Conservation (phyloP, 2,329 filamentous ascomycete genomes). For the Coleophoma crateriformis region DNA sequence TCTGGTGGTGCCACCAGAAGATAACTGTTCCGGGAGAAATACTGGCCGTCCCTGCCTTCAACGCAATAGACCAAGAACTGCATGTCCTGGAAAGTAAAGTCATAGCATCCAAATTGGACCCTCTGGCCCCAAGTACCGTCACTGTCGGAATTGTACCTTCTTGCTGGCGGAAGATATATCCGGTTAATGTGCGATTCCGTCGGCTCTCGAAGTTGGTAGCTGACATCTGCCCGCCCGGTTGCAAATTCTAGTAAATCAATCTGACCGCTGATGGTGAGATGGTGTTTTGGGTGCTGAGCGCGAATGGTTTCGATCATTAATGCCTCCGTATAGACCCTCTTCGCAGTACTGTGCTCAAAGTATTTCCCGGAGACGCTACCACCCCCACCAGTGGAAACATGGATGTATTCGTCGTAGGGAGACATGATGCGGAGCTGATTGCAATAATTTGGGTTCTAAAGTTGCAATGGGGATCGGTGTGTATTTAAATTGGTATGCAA, state of each 20-base stretch:
- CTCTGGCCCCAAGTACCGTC: constrained; percentile 13
- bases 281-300: constrained; percentile 15
- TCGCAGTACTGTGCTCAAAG: constrained; percentile 13
- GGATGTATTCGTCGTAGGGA: constrained; percentile 16
- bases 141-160: constrained; percentile 18
- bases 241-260: constrained; percentile 18
- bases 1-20: constrained; percentile 10
- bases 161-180: constrained; percentile 15
- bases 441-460: background rate
- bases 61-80: constrained; percentile 18
- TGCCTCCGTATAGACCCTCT: constrained; percentile 15
- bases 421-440: constrained; percentile 4
- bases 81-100: constrained; percentile 15
- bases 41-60: constrained; percentile 12
- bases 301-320: constrained; percentile 14
- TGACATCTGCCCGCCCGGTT: constrained; percentile 11
- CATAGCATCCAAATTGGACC: constrained; percentile 16
- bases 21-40: constrained; percentile 10
- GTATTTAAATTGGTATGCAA: background rate
- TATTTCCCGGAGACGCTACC: constrained; percentile 9
- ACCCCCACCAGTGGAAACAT: constrained; percentile 6
- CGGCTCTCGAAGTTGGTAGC: constrained; percentile 7
- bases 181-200: constrained; percentile 9
- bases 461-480: background rate
- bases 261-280: constrained; percentile 11